These are phyloP conservation scores for Bolboschoenoplectus hybrid DNA, from an alignment of 202 grass and related monocot genomes.

Conservation along the genomic window DNA sequence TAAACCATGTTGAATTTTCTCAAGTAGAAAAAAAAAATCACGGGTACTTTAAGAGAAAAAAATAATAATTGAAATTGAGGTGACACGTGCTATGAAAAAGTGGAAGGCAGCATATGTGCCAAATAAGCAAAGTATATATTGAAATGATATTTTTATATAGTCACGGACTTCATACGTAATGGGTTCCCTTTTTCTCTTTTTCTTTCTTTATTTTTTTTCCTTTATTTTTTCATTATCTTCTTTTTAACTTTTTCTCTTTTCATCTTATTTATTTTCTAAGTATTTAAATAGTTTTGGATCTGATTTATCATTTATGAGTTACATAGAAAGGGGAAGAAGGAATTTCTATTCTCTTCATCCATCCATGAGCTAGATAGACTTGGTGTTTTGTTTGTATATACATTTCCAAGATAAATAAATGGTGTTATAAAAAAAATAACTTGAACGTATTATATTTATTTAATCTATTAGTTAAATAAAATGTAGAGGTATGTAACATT, in stretches of 20 bases:
- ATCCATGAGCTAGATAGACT: not conserved
- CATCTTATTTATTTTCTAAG: not conserved
- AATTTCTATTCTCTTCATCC: not conserved
- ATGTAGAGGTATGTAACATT: too few species aligned
- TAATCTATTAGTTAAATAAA: too few species aligned
- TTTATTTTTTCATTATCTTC: not conserved
- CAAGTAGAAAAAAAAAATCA: not conserved
- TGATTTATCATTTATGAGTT: not conserved
- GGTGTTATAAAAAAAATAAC: not conserved
- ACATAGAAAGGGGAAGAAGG: not conserved
- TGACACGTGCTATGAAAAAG: conserved; percentile 21
- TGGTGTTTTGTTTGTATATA: not conserved
- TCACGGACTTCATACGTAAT: conserved; percentile 37
- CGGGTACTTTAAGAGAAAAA: not conserved
- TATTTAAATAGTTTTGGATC: not conserved
- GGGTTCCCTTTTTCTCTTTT: not conserved
- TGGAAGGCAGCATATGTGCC: conserved; percentile 1
- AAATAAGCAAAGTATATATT: conserved; percentile 30
- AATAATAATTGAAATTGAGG: not conserved
- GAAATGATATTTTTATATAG: not conserved
- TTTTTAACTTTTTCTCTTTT: not conserved
- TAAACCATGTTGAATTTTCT: not conserved
- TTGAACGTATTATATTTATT: too few species aligned
- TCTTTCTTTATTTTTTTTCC: not conserved
- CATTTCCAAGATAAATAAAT: not conserved